Base-by-base conservation (phyloP, 441 rosid species). In the Mallotus repandus region DNA sequence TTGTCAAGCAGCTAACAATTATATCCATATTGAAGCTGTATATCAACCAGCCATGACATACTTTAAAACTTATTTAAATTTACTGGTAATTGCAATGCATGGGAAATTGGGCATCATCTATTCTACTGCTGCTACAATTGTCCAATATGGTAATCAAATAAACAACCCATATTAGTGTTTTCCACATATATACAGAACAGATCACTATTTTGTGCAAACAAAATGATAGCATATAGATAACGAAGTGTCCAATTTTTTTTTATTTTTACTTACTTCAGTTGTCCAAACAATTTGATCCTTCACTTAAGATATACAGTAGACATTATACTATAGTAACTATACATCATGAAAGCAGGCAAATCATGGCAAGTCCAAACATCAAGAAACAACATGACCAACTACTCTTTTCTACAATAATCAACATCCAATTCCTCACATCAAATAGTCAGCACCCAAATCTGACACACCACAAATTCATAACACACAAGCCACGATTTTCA, bases 271-370 rank as follows among this genome's bases (percentile, higher is more conserved):
- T 62, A 38, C 11, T 62, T 15, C 22, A 63, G 16, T 63, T 63
- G 22, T 38, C 38, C 22, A 63, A 19, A 21, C 29, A 41, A 41
- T 12, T 41, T 25, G 48, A n/a, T 63, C 49, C 50, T 18, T 43
- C 21, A 18, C 52, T 41, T 18, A n/a, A 38, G 43, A 8, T 45
- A 8, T 7, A 45, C 12, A 45, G 49, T 43, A 63, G 41, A 38
- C 41, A 38, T 7, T 38, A 6, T 38, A 38, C 41, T 38, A 38
- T 38, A 38, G 41, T 38, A 38, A 38, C 41, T 38, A 6, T 5
- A 63, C 67, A 65, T 18, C 68, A 46, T 46, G 38, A 7, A 21
- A 65, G 46, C 13, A 53, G 46, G 52, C 68, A 22, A 65, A 48
- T 46, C 18, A 21, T 25, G 43, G 56, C 70, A n/a, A 67, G 57